A percentile compares a stretch with the other conserved stretches of the same genome.
Evolutionary conservation across 1,284 basidiomycete species (phyloP).

Genomic region (Xerocomus minutiporus): DNA sequence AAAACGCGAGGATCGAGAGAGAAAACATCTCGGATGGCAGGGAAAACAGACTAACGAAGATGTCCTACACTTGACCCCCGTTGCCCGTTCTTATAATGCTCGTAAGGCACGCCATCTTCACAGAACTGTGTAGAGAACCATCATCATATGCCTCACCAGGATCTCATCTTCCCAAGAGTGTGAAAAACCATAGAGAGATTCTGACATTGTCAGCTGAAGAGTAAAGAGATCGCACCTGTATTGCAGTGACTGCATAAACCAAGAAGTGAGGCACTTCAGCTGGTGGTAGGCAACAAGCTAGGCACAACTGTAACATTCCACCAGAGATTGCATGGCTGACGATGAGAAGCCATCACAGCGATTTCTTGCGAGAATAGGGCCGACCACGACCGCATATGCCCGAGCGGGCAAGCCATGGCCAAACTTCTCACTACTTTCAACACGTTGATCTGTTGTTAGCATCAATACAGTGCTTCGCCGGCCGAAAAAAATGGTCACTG

Average conservation of each 20-base stretch:
- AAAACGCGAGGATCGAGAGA: conserved; percentile 6
- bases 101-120: too few species aligned
- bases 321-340: neutral
- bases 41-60: too few species aligned
- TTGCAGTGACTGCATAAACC: neutral
- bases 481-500: neutral
- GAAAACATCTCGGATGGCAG: conserved; percentile 4
- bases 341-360: neutral
- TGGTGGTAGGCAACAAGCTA: neutral
- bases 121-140: neutral
- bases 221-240: neutral
- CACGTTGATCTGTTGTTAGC: neutral
- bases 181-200: neutral
- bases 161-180: neutral
- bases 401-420: neutral
- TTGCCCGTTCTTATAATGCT: too few species aligned
- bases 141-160: neutral
- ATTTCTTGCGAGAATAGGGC: neutral
- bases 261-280: neutral
- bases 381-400: neutral
- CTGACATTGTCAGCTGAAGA: neutral
- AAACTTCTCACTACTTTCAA: neutral
- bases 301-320: neutral
- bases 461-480: neutral
- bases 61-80: too few species aligned